Conservation (phyloP, 257 asterid genomes). For the Solanum pimpinellifolium region DNA sequence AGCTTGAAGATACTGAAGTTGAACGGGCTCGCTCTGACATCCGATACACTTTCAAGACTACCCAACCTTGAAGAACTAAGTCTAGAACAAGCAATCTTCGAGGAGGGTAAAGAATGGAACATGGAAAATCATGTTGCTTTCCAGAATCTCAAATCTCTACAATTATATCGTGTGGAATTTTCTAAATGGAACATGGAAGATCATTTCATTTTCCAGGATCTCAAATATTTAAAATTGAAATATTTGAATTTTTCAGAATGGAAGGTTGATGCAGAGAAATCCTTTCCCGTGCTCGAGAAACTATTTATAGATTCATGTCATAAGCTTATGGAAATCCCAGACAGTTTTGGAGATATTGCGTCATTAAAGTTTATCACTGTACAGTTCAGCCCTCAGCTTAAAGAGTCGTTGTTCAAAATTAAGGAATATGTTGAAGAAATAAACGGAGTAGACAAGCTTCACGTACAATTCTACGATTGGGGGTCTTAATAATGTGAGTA, state of each 20-base stretch:
- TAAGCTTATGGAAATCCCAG: not conserved
- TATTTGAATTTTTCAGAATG: not conserved
- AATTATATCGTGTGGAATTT: too few relatives aligned
- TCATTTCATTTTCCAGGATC: not conserved
- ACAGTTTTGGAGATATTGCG: not conserved
- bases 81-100: accelerated
- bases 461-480: not conserved
- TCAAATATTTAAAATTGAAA: not conserved
- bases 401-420: not conserved
- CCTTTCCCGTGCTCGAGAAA: not conserved
- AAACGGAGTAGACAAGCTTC: not conserved
- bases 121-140: too few relatives aligned
- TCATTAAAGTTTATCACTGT: not conserved
- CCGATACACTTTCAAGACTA: too few relatives aligned
- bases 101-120: too few relatives aligned
- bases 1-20: too few relatives aligned
- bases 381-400: accelerated
- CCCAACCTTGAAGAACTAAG: too few relatives aligned
- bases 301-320: accelerated
- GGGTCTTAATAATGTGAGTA: too few relatives aligned
- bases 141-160: too few relatives aligned
- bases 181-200: not conserved
- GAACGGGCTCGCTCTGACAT: accelerated
- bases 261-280: not conserved
- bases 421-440: not conserved